A percentile compares a stretch with the other conserved stretches of the same genome.
Conservation (phyloP, 2,329 filamentous ascomycete genomes). For the Shiraia sp. region DNA sequence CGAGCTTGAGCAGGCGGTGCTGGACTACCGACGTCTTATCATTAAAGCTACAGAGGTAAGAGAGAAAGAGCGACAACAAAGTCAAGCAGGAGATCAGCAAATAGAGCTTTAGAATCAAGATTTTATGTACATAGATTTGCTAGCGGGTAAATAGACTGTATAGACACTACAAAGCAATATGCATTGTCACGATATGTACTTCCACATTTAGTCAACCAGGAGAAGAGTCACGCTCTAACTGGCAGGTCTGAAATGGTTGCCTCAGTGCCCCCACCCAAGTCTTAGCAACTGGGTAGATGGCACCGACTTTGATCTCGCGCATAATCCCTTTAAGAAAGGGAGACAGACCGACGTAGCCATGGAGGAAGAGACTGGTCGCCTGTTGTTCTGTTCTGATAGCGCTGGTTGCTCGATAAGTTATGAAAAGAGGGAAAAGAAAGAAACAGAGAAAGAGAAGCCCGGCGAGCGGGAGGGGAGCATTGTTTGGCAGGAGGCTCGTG, state of each 20-base stretch:
- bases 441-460: neutral
- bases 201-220: slow-evolving; percentile 41
- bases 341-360: slow-evolving; percentile 29
- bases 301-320: slow-evolving; percentile 29
- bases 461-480: no score
- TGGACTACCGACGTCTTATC: slow-evolving; percentile 69
- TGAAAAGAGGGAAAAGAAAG: slow-evolving; percentile 5
- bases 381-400: slow-evolving; percentile 36
- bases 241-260: slow-evolving; percentile 40
- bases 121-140: no score
- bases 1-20: slow-evolving; percentile 76
- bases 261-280: slow-evolving; percentile 16
- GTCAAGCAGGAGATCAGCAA: slow-evolving; percentile 6
- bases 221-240: slow-evolving; percentile 38
- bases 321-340: slow-evolving; percentile 7
- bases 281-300: slow-evolving; percentile 11
- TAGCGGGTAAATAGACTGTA: no score
- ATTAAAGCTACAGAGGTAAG: slow-evolving; percentile 35
- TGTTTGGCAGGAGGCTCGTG: no score
- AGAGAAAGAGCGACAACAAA: slow-evolving; percentile 11
- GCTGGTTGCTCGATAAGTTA: slow-evolving; percentile 21
- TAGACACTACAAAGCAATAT: neutral
- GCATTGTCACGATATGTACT: slow-evolving; percentile 21
- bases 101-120: slow-evolving; percentile 22
- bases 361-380: slow-evolving; percentile 23